Conservation (phyloP, 2,329 filamentous ascomycete species). For the Pseudogymnoascus sp. region DNA sequence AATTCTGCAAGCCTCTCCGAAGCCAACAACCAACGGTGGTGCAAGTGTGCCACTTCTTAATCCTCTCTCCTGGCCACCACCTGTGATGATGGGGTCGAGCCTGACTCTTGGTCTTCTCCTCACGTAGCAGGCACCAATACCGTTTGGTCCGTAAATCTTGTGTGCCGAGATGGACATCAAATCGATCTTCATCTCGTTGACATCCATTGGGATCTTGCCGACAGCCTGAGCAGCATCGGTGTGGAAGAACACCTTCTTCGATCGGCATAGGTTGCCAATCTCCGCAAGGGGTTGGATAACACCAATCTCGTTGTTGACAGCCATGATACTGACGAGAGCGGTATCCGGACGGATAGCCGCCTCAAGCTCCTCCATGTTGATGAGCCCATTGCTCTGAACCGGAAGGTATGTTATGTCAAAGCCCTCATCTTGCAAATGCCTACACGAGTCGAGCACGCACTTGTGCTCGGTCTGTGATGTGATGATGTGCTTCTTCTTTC, state of each 20-base stretch:
- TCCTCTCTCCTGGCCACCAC: conserved; percentile 92
- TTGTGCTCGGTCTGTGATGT: conserved; percentile 98
- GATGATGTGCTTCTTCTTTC: conserved; percentile 98
- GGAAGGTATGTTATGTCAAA: conserved; percentile 96
- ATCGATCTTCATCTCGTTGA: conserved; percentile 97
- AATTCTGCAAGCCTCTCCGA: conserved; percentile 91
- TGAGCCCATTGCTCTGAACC: conserved; percentile 77
- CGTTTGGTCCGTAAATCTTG: conserved; percentile 98
- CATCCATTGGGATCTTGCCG: conserved; percentile 95
- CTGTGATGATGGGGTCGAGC: conserved; percentile 90
- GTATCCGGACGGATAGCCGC: conserved; percentile 88
- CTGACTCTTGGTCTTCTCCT: conserved; percentile 87
- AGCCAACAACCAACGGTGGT: conserved; percentile 80
- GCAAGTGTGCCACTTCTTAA: conserved; percentile 90
- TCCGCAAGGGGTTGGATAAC: conserved; percentile 95
- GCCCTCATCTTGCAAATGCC: conserved; percentile 93
- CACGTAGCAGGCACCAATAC: conserved; percentile 93
- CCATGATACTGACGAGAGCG: conserved; percentile 91
- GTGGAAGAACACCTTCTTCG: conserved; percentile 96
- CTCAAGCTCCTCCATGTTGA: conserved; percentile 77
- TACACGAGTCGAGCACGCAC: conserved; percentile 94
- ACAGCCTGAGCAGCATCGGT: conserved; percentile 94
- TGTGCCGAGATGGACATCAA: conserved; percentile 98
- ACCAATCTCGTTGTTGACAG: conserved; percentile 98
- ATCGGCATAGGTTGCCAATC: conserved; percentile 86